Base-by-base conservation (phyloP, 768 basidiomycete species). In the Crepidotus variabilis region DNA sequence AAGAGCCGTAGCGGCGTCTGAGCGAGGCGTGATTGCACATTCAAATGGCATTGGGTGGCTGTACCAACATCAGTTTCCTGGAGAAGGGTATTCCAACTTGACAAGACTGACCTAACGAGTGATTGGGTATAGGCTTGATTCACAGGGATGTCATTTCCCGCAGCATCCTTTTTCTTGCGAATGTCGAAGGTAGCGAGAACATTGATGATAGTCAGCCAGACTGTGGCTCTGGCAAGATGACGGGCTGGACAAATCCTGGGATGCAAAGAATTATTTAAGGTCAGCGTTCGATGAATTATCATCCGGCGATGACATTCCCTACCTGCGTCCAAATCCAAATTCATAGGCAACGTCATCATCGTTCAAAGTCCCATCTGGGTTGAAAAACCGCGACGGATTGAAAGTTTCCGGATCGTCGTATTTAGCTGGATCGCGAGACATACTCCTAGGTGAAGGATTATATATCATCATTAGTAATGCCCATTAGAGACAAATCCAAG, bases 301-400 rank as follows among this genome's bases (percentile, higher is more conserved):
- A n/a, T n/a, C n/a, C n/a, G n/a, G n/a, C n/a, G n/a, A n/a, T n/a
- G n/a, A n/a, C n/a, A n/a, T n/a, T n/a, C 57, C 61, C 23, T 28
- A 67, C 69, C 69, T 61, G 32, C 68, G 63, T n/a, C 68, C 69
- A 50, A 69, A 70, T 6, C 69, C 69, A 59, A 68, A 70, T 2
- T 57, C 55, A 43, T 63, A 66, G 34, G 36, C 50, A 39, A 57
- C 51, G 47, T 67, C 58, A 36, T 64, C 62, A 49, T 58, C 33
- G 32, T 62, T 60, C 50, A 65, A 34, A 46, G 54, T 58, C 50
- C 66, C 58, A 54, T 63, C 55, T 23, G 54, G 54, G 16, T 60
- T 60, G 23, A 72, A 54, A 55, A 69, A 75, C 16, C 75, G 68
- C 36, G 74, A 72, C 3, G 75, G 75, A 21, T 66, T 60, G 59